A percentile compares a stretch with the other conserved stretches of the same genome.
Conservation (phyloP, 208 protist species). For the Trypanosoma melophagium region DNA sequence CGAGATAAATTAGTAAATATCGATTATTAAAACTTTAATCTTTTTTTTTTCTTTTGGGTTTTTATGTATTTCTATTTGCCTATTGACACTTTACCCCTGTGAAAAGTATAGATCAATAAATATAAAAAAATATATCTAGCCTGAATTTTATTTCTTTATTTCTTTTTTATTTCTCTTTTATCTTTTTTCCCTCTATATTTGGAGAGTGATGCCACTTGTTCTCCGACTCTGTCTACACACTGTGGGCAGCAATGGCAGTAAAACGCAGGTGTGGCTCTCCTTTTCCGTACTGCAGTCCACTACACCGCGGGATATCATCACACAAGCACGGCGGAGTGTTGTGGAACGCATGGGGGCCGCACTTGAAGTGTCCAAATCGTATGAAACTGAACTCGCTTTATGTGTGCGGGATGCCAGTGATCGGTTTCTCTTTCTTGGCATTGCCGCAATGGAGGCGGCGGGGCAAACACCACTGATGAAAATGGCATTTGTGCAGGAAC, state of each 20-base stretch:
- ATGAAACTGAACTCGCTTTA: conserved; percentile 18
- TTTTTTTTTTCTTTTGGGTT: conserved; percentile 11
- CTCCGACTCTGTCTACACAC: conserved; percentile 25
- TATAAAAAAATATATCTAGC: neutral
- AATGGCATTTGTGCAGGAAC: conserved; percentile 25
- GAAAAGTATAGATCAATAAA: neutral
- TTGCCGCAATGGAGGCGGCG: neutral
- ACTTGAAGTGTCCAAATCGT: conserved; percentile 16
- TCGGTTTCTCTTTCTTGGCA: conserved; percentile 36
- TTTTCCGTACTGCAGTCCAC: conserved; percentile 33
- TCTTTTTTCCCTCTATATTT: neutral
- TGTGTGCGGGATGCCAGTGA: conserved; percentile 38
- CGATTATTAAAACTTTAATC: neutral
- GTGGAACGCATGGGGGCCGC: conserved; percentile 34
- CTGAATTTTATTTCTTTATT: neutral
- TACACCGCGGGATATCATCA: conserved; percentile 30
- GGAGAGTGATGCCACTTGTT: conserved; percentile 19
- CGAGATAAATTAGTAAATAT: too few species aligned
- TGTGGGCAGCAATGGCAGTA: neutral
- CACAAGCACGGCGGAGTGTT: conserved; percentile 32
- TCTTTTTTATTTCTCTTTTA: conserved; percentile 1
- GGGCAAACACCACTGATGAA: conserved; percentile 11
- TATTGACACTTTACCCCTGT: neutral
- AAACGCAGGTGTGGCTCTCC: conserved; percentile 44
- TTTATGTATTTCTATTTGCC: conserved; percentile 1